A percentile compares a stretch with the other conserved stretches of the same genome.
phyloP scores from a whole-genome alignment of 1,139 yeast species.

The Nematodospora anomalae region DNA sequence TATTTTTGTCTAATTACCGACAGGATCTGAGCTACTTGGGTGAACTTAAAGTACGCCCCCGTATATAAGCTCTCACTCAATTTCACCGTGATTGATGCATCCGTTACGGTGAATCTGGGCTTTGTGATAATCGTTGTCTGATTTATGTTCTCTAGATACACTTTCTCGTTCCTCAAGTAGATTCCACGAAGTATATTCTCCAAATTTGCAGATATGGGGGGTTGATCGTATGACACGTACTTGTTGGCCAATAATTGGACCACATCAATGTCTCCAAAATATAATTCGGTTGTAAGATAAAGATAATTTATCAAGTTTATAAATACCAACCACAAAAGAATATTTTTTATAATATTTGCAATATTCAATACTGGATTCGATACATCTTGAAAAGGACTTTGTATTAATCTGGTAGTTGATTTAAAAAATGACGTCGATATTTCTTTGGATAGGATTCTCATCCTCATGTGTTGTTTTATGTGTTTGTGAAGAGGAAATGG shows the following conservation, averaged over 20 bases:
- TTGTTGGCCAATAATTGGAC: constrained; percentile 15
- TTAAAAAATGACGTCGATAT: constrained; percentile 10
- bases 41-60: constrained; percentile 1
- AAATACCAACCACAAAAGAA: constrained; percentile 12
- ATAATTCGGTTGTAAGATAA: constrained; percentile 7
- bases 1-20: constrained; percentile 2
- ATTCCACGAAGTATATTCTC: constrained; percentile 18
- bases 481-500: constrained; percentile 2
- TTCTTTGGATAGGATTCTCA: constrained; percentile 10
- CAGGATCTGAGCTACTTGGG: background rate
- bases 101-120: constrained; percentile 18
- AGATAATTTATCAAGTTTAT: constrained; percentile 11
- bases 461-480: background rate
- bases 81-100: constrained; percentile 12
- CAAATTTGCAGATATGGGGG: constrained; percentile 7
- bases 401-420: constrained; percentile 9
- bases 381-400: constrained; percentile 4
- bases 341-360: constrained; percentile 8
- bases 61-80: constrained; percentile 22
- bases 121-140: constrained; percentile 20
- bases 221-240: constrained; percentile 5
- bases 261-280: constrained; percentile 17
- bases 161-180: constrained; percentile 23
- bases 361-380: constrained; percentile 2
- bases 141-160: constrained; percentile 18